Base-by-base conservation (phyloP, 208 protist genomes). In the Willaertia magna region DNA sequence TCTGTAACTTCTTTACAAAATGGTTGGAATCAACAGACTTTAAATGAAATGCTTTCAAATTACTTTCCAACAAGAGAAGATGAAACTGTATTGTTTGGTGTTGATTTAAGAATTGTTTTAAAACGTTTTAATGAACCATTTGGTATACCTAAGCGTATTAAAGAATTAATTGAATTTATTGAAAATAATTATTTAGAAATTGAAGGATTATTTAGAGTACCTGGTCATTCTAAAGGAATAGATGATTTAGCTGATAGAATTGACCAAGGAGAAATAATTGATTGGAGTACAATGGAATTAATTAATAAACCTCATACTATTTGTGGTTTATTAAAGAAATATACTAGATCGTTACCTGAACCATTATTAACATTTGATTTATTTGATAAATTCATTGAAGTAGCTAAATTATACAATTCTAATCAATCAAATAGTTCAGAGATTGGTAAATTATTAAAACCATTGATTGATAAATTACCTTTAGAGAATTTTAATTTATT, bases 301-400 rank as follows among this genome's bases (percentile, higher is more conserved):
- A 34, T 26, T 7, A 81, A 51, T n/a, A 81, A 81, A 40, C 40
- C 44, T 18, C 79, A 84, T 26, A 44, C 47, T 11, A 11, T 84
- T 84, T 84, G 47, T 84, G 79, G 79, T 26, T 4, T 84, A 3
- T 40, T 84, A 9, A 84, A 84, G 30, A 40, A 44, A 22, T 84
- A 61, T 44, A 59, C 39, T 40, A 34, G 79, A 46, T 46, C 59
- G 9, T n/a, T 84, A 26, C 79, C 79, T 40, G 42, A 84, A 40
- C 79, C 79, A 11, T n/a, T 84, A 14, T 61, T 84, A 11, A 84
- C 79, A 18, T 84, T 81, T 81, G 76, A 81, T n/a, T 40, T 46
- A 43, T 81, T 44, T 51, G 76, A 81, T 2, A 6, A 46, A 11
- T 81, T 47, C 16, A 81, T 81, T 51, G n/a, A 11, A 11, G 43